Percentiles rank a stretch among this genome's conserved stretches.
Evolutionary conservation across 306 rosid genomes (phyloP).

Genomic region (Fagus crenata): DNA sequence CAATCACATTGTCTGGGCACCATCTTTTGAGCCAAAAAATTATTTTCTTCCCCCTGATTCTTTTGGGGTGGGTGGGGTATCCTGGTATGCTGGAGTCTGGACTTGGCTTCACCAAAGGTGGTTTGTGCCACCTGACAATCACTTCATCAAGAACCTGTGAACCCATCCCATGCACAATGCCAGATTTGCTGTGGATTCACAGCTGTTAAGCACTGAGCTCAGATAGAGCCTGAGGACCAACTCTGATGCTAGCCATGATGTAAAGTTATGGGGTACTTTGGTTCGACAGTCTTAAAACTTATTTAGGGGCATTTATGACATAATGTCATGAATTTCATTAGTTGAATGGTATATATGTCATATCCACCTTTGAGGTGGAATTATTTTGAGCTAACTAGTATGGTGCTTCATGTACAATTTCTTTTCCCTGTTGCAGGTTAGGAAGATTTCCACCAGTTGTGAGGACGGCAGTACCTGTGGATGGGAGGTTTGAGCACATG

Average conservation of each 20-base stretch:
- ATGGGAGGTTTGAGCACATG: conserved; percentile 90
- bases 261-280: neutral
- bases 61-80: neutral
- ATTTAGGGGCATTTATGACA: neutral
- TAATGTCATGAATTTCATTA: neutral
- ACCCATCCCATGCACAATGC: neutral
- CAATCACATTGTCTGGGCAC: neutral
- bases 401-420: neutral
- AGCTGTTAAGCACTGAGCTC: neutral
- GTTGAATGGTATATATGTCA: neutral
- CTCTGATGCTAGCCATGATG: neutral
- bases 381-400: conserved; percentile 17
- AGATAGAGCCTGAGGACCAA: conserved; percentile 3
- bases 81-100: neutral
- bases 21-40: neutral
- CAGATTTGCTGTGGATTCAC: neutral
- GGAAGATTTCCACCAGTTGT: conserved; percentile 94
- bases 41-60: neutral
- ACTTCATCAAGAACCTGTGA: neutral
- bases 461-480: conserved; percentile 95
- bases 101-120: neutral
- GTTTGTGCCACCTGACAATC: neutral
- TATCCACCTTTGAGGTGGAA: neutral
- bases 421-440: conserved; percentile 48
- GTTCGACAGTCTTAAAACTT: neutral